Evolutionary conservation across 257 asterid genomes (phyloP).

Genomic region (Lycium barbarum): DNA sequence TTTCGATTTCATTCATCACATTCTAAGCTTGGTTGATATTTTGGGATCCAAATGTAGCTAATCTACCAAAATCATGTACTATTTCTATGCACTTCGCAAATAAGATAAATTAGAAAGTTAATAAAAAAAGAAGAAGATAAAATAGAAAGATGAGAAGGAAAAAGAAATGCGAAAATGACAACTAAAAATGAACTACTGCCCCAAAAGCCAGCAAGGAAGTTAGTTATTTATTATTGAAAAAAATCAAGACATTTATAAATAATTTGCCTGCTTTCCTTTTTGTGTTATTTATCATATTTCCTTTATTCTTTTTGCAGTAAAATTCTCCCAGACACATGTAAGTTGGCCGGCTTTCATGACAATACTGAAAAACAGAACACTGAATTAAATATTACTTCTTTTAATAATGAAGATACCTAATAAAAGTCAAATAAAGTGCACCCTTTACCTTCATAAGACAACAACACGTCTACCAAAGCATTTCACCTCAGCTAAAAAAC

Average conservation of each 20-base stretch:
- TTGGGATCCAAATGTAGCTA: no score
- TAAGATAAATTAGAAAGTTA: not conserved
- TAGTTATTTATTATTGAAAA: not conserved
- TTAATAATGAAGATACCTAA: not conserved
- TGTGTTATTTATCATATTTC: not conserved
- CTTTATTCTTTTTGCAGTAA: not conserved
- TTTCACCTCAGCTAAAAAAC: not conserved
- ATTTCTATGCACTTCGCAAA: not conserved
- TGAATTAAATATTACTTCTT: not conserved
- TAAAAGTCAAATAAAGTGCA: slow-evolving; percentile 17
- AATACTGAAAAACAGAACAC: not conserved
- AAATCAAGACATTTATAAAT: not conserved
- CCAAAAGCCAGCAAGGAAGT: slow-evolving; percentile 13
- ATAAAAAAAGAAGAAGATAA: no score
- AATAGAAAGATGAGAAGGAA: not conserved
- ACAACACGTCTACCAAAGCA: not conserved
- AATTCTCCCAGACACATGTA: slow-evolving; percentile 19
- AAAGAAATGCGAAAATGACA: not conserved
- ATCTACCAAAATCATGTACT: not conserved
- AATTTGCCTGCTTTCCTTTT: not conserved
- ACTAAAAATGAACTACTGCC: not conserved
- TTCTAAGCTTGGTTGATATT: not conserved
- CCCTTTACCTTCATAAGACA: not conserved
- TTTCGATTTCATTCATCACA: not conserved
- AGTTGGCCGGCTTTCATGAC: slow-evolving; percentile 11